Base-by-base conservation (phyloP, 495 filamentous ascomycete genomes). In the Acidiella bohemica region DNA sequence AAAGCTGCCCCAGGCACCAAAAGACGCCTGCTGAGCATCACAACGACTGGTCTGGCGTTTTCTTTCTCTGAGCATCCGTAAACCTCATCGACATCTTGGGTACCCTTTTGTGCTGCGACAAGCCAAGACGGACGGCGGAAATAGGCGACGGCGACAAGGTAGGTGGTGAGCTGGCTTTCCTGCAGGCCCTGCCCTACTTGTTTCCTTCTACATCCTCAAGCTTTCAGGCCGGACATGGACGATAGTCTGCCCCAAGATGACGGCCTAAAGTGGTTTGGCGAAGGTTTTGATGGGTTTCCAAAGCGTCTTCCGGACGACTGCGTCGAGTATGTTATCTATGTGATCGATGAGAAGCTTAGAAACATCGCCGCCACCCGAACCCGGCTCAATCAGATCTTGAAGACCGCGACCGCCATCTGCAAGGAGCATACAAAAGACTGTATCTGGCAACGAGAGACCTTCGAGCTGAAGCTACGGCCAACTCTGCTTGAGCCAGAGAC, bases 401-500 rank as follows among this genome's bases (percentile, higher is more conserved):
- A 67, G 53, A 70, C 70, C 8, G 78, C 81, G 3, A 63, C 67
- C 3, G 67, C 75, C 37, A 59, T 90, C 39, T 67, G 63, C 7
- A 74, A 76, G 27, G 59, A 66, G 16, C 56, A 82, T 17, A 61
- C 86, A 27, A 78, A 76, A 46, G 81, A 81, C 35, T 95, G 93
- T 53, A 93, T 96, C 42, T 97, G 90, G 90, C 90, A 97, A 60
- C 75, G 87, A 3, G 83, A 94, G 16, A 58, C 61, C 3, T 87
- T 96, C 44, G 60, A 60, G 4, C 55, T 93, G 16, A 65, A 71
- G 11, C 57, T 81, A 5, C 19, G 24, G 20, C 41, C 41, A 11
- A 48, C 24, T 10, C 16, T 26, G n/a, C 13, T 24, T 12, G 41
- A 17, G 17, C 14, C 21, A 20, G 22, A 33, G 6, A n/a, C 31